A percentile compares a stretch with the other conserved stretches of the same genome.
Conservation (phyloP, 345 rosid genomes). For the Sisymbrium irio region DNA sequence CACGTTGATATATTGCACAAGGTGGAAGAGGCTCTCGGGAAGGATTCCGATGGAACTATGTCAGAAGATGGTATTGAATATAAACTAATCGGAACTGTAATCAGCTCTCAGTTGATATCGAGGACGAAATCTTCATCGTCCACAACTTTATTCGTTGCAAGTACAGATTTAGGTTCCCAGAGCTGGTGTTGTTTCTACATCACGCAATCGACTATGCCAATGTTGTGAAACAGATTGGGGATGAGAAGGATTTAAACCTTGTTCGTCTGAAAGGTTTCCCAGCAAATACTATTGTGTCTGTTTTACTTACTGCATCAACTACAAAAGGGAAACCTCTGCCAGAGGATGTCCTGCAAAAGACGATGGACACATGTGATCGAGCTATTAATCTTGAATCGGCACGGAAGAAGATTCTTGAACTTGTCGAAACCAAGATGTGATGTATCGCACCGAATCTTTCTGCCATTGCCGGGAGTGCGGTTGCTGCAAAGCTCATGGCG, state of each 20-base stretch:
- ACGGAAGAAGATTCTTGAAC: no score
- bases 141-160: constrained; percentile 79
- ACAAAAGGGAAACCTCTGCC: no score
- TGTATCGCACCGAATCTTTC: constrained; percentile 44
- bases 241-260: no score
- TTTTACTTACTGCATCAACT: no score
- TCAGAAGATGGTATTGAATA: constrained; percentile 38
- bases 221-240: no score
- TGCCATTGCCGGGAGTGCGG: constrained; percentile 77
- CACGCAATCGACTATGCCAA: no score
- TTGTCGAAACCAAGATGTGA: constrained; percentile 45
- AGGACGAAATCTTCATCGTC: constrained; percentile 69
- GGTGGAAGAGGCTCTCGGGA: neutral
- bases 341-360: no score
- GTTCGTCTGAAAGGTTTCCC: no score
- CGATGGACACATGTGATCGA: no score
- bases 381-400: no score
- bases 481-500: constrained; percentile 95
- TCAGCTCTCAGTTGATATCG: constrained; percentile 67
- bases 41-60: constrained; percentile 39
- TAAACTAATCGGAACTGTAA: constrained; percentile 78
- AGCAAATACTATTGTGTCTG: no score
- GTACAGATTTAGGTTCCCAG: constrained; percentile 55
- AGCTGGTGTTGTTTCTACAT: no score
- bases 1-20: constrained; percentile 59